These are phyloP conservation scores for Eragrostis nindensis DNA, from an alignment of 176 grass and related monocot species.

Conservation along the genomic window DNA sequence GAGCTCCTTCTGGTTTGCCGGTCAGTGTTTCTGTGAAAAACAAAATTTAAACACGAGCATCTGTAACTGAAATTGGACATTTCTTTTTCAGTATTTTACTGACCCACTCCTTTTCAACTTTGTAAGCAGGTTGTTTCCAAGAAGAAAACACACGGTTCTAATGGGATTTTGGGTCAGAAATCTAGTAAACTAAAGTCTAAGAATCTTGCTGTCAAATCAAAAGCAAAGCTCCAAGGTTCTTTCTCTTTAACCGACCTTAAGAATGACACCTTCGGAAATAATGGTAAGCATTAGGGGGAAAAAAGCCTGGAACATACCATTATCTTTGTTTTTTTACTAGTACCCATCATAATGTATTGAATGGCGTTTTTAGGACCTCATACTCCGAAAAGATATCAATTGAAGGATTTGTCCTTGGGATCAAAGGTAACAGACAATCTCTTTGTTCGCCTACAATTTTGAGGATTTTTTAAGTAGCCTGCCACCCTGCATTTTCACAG, in stretches of 20 bases:
- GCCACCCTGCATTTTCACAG: background rate
- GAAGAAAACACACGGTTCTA: slow-evolving; percentile 23
- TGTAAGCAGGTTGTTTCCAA: slow-evolving; percentile 50
- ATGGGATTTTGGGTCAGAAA: background rate
- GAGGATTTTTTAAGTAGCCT: background rate
- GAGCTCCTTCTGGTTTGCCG: too few species aligned
- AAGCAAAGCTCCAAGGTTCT: slow-evolving; percentile 37
- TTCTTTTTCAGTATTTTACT: too few species aligned
- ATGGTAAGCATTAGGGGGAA: slow-evolving; percentile 1
- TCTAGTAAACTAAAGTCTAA: slow-evolving; percentile 31
- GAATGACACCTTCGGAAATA: slow-evolving; percentile 22
- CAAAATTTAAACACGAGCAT: too few species aligned
- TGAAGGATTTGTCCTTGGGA: slow-evolving; percentile 28
- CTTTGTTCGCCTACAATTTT: background rate
- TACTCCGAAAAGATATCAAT: slow-evolving; percentile 12
- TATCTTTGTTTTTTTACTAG: background rate
- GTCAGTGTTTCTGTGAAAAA: too few species aligned
- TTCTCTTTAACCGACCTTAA: slow-evolving; percentile 39
- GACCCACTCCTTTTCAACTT: background rate
- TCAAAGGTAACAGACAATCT: slow-evolving; percentile 22
- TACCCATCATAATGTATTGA: slow-evolving; percentile 19
- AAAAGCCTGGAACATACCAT: background rate
- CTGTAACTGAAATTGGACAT: too few species aligned
- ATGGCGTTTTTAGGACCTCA: slow-evolving; percentile 36
- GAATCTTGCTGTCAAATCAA: slow-evolving; percentile 38